Evolutionary conservation across 1,139 yeast species (phyloP).

Genomic region (Meyerozyma elateridarum): DNA sequence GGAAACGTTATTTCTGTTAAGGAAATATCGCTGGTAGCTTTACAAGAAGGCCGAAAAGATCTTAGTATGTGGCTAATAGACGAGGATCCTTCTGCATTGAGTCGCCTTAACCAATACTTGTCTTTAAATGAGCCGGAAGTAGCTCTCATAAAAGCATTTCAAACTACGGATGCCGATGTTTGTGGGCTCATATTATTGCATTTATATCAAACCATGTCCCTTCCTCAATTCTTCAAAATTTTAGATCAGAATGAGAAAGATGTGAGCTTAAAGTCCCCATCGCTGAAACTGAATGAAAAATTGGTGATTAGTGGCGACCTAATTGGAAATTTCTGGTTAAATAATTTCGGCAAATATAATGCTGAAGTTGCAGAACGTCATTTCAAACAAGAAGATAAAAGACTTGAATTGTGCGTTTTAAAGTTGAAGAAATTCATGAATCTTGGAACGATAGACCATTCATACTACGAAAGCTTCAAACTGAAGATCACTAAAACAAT

Average conservation of each 20-base stretch:
- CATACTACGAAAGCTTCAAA: slow-evolving; percentile 24
- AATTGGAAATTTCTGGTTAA: slow-evolving; percentile 40
- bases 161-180: slow-evolving; percentile 62
- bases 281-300: slow-evolving; percentile 11
- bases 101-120: slow-evolving; percentile 60
- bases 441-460: slow-evolving; percentile 9
- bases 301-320: slow-evolving; percentile 34
- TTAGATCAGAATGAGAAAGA: slow-evolving; percentile 37
- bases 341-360: slow-evolving; percentile 26
- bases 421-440: slow-evolving; percentile 17
- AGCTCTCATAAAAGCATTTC: slow-evolving; percentile 67
- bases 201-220: slow-evolving; percentile 37
- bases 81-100: slow-evolving; percentile 61
- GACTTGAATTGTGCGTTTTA: slow-evolving; percentile 19
- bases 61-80: slow-evolving; percentile 64
- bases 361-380: slow-evolving; percentile 24
- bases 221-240: slow-evolving; percentile 37
- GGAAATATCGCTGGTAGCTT: slow-evolving; percentile 64
- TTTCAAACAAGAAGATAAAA: slow-evolving; percentile 31
- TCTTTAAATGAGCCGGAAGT: slow-evolving; percentile 68
- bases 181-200: slow-evolving; percentile 55
- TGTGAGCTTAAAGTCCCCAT: background rate
- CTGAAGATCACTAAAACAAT: slow-evolving; percentile 21
- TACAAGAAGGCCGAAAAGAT: slow-evolving; percentile 73
- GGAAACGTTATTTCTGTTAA: slow-evolving; percentile 50